Evolutionary conservation across 1,284 basidiomycete genomes (phyloP), one percentile per base, ranked within the genome.

Genomic region (Schizophyllum commune): DNA sequence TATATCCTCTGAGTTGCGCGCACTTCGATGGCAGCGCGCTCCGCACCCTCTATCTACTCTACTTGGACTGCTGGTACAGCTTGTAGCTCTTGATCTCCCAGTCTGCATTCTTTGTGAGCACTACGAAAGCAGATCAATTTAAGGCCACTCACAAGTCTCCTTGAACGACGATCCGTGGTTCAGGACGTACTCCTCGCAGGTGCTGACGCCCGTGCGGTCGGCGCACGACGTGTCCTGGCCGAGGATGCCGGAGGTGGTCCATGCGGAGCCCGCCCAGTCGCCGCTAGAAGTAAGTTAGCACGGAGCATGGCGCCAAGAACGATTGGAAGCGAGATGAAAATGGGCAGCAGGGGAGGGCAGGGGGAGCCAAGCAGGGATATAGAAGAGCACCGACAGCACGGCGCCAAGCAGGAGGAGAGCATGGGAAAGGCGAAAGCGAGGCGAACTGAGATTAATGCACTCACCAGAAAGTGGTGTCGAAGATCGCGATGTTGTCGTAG

Each of bases 251-350:
- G 86, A 75, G 27, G 73, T 64, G 58, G 73, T 76, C 93, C 93
- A 96, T n/a, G 84, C 88, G 54, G 78, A 79, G 58, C 86, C 85
- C 13, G 93, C 93, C 94, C 92, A 96, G 66, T 94, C 89, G 64
- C 93, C 93, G 68, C 92, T 92, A 68, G n/a, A 65, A 21, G 34
- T 6, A 39, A 7, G 13, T 39, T 6, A 39, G 34, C 34, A 60
- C 63, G 32, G 34, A 59, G 61, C 52, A 32, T 60, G 34, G 59
- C 60, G 60, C 34, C 39, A n/a, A n/a, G n/a, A n/a, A n/a, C n/a
- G n/a, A n/a, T n/a, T n/a, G n/a, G n/a, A n/a, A n/a, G n/a, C n/a
- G n/a, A n/a, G n/a, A n/a, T n/a, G n/a, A n/a, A n/a, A n/a, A n/a
- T n/a, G n/a, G n/a, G n/a, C n/a, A n/a, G n/a, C n/a, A n/a, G n/a